Evolutionary conservation across 257 asterid genomes (phyloP), one percentile per base, ranked within the genome.

Genomic region (Scutellaria barbata): DNA sequence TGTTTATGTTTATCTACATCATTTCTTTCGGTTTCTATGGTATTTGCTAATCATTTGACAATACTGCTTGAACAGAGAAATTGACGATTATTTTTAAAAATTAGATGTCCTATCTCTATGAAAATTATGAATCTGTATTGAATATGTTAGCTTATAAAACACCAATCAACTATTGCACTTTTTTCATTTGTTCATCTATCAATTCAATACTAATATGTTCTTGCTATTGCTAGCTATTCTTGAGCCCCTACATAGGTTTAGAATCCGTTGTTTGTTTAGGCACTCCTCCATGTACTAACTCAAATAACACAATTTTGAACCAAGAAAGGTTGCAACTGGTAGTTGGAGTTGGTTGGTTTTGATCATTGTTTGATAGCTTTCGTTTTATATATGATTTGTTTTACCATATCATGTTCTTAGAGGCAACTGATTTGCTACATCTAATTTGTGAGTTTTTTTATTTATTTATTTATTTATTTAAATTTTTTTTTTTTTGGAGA

Each of bases 401-500:
- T 57, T 60, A 55, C 42, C 55, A 41, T 30, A 12, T 43, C 47
- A 46, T 33, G 25, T 46, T 57, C 35, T 30, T 35, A 10, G 78
- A 66, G 61, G 75, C 63, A 73, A 53, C 75, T 66, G 61, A 46
- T 60, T 40, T 68, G 45, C 25, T 53, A 33, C 48, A 39, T 48
- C 33, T 11, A 30, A n/a, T 61, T 46, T 43, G 48, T 50, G 35
- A 30, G 35, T 30, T 30, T 30, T 30, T 30, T 30, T 30, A 0
- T 30, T 30, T 30, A 2, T 30, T 30, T 30, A 0, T 30, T 30
- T 30, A 4, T 30, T 3, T 30, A 30, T 30, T 25, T 25, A 25
- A 25, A 25, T 25, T 25, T 1, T 25, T 25, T 33, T 39, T 40
- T 56, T 43, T 17, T 37, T 42, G 35, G 30, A 30, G 35, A 69